These are phyloP conservation scores for Leccinum imitatum DNA, from an alignment of 768 basidiomycete genomes.

Conservation along the genomic window DNA sequence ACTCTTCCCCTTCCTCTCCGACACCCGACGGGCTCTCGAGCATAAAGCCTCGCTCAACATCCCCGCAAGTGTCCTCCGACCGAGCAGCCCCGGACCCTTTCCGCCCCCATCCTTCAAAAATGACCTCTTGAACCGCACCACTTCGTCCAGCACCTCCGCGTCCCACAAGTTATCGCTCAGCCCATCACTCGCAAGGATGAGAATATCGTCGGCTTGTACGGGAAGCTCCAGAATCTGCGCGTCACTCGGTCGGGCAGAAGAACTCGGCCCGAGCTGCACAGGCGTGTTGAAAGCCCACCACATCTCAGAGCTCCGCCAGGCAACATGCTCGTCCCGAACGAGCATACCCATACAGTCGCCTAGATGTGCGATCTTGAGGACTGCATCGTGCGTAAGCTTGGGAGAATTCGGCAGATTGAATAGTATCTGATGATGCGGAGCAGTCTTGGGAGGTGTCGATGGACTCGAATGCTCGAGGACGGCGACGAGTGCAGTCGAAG, in stretches of 20 bases:
- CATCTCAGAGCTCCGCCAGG: slow-evolving; percentile 91
- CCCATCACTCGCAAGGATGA: slow-evolving; percentile 81
- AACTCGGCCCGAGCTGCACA: slow-evolving; percentile 60
- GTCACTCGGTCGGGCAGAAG: slow-evolving; percentile 60
- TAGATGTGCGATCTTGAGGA: slow-evolving; percentile 79
- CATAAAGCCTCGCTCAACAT: slow-evolving; percentile 82
- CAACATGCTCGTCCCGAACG: slow-evolving; percentile 72
- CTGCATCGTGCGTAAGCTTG: slow-evolving; percentile 49
- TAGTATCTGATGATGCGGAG: slow-evolving; percentile 21
- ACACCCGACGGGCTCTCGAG: slow-evolving; percentile 69
- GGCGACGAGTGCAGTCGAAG: slow-evolving; percentile 67
- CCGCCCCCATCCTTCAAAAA: slow-evolving; percentile 30
- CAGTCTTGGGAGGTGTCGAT: slow-evolving; percentile 9
- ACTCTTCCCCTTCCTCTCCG: slow-evolving; percentile 43
- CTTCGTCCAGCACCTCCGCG: slow-evolving; percentile 82
- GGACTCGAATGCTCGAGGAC: slow-evolving; percentile 49
- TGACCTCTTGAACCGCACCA: slow-evolving; percentile 52
- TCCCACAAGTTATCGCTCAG: slow-evolving; percentile 89
- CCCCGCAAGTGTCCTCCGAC: slow-evolving; percentile 56
- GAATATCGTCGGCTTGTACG: slow-evolving; percentile 68
- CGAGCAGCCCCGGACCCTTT: slow-evolving; percentile 33
- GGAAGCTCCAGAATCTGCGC: slow-evolving; percentile 71
- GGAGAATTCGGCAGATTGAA: slow-evolving; percentile 23
- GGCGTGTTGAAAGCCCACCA: slow-evolving; percentile 83
- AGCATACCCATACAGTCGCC: slow-evolving; percentile 90